Percentiles rank a stretch among this genome's conserved stretches.
phyloP scores from a whole-genome alignment of 2,329 filamentous ascomycete species.

The Penicillium thymicola region DNA sequence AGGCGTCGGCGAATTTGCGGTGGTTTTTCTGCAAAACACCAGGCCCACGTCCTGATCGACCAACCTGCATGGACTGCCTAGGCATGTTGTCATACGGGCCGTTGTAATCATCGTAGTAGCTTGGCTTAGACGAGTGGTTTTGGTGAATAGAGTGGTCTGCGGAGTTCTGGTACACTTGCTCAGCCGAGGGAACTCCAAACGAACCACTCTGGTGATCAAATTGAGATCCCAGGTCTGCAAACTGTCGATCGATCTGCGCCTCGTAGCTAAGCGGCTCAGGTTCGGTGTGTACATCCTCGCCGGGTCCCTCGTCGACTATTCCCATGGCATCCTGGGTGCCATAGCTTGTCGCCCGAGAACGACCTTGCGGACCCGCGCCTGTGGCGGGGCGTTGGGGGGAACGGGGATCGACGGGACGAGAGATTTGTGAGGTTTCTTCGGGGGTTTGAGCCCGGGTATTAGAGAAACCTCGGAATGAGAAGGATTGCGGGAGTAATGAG shows the following conservation, averaged over 20 bases:
- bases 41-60: slow-evolving; percentile 40
- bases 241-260: slow-evolving; percentile 42
- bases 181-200: slow-evolving; percentile 29
- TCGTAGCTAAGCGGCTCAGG: slow-evolving; percentile 36
- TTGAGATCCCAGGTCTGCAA: slow-evolving; percentile 39
- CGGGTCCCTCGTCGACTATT: slow-evolving; percentile 28
- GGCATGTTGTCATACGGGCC: slow-evolving; percentile 39
- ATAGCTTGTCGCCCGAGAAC: slow-evolving; percentile 33
- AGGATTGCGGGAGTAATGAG: slow-evolving; percentile 64
- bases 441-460: slow-evolving; percentile 51
- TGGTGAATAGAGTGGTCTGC: slow-evolving; percentile 32
- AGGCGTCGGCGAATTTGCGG: slow-evolving; percentile 81
- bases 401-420: slow-evolving; percentile 36
- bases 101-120: slow-evolving; percentile 50
- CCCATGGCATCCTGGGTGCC: slow-evolving; percentile 33
- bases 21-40: slow-evolving; percentile 79
- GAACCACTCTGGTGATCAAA: slow-evolving; percentile 30
- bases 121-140: slow-evolving; percentile 34
- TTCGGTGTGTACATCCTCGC: slow-evolving; percentile 28
- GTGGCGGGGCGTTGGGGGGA: slow-evolving; percentile 36
- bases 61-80: slow-evolving; percentile 43
- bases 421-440: slow-evolving; percentile 39
- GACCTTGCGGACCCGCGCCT: slow-evolving; percentile 25
- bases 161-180: slow-evolving; percentile 32
- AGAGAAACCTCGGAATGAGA: slow-evolving; percentile 63